A percentile compares a stretch with the other conserved stretches of the same genome.
phyloP scores from a whole-genome alignment of 352 stramenopile genomes.

The Pythium grandisporangium region DNA sequence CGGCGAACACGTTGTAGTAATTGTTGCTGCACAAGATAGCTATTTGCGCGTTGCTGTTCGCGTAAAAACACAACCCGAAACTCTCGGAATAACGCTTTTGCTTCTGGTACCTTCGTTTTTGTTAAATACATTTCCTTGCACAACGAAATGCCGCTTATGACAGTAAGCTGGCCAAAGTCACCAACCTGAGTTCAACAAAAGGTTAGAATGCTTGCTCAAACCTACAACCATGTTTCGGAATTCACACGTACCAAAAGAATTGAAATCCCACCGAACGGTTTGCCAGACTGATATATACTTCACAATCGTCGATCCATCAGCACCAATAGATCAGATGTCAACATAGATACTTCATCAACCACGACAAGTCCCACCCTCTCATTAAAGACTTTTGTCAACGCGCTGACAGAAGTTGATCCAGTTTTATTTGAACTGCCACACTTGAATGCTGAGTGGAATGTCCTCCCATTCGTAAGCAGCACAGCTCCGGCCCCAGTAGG shows the following conservation, averaged over 20 bases:
- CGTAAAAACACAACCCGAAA: neutral
- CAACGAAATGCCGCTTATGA: neutral
- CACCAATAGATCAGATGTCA: neutral
- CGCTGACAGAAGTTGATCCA: neutral
- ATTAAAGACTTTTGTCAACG: neutral
- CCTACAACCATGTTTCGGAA: too few relatives aligned
- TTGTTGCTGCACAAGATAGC: neutral
- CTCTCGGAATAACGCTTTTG: neutral
- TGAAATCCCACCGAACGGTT: conserved; percentile 1
- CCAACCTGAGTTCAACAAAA: conserved; percentile 1
- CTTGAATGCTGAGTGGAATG: conserved; percentile 4
- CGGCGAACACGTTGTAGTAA: neutral
- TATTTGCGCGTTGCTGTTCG: neutral
- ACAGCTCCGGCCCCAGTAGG: conserved; percentile 2
- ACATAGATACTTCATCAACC: conserved; percentile 9
- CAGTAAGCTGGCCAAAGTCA: conserved; percentile 2
- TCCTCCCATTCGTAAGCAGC: neutral
- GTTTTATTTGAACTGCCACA: neutral
- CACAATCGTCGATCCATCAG: conserved; percentile 1
- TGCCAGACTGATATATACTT: neutral
- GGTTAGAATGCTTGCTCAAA: too few relatives aligned
- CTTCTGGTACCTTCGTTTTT: too few relatives aligned
- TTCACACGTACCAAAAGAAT: conserved; percentile 1
- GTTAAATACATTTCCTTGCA: conserved; percentile 4
- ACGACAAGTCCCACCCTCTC: conserved; percentile 1